A percentile compares a stretch with the other conserved stretches of the same genome.
phyloP scores from a whole-genome alignment of 192 early-diverging fungal species.

The Cetraspora pellucida region DNA sequence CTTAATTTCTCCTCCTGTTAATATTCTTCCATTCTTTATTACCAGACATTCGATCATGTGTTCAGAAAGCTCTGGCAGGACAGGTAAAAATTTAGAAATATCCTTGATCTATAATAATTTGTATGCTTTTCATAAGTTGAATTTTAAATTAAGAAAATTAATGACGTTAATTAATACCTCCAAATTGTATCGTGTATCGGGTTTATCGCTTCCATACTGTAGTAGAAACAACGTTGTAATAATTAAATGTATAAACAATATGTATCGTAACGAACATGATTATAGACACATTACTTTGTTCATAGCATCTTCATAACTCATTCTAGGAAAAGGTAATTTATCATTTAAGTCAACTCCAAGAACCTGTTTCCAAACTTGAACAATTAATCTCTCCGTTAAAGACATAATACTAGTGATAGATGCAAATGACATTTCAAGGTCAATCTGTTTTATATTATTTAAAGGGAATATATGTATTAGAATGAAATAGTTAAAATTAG shows the following conservation, averaged over 20 bases:
- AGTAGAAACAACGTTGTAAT: background rate
- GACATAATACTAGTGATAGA: constrained; percentile 68
- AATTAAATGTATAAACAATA: background rate
- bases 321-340: constrained; percentile 60
- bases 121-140: too few species aligned
- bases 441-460: constrained; percentile 58
- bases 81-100: constrained; percentile 41
- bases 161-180: constrained; percentile 49
- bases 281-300: constrained; percentile 45
- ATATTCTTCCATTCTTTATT: constrained; percentile 45
- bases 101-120: constrained; percentile 36
- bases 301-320: constrained; percentile 87
- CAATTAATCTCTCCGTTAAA: constrained; percentile 74
- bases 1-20: background rate
- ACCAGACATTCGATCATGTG: constrained; percentile 56
- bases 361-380: constrained; percentile 62
- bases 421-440: constrained; percentile 89
- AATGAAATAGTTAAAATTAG: background rate
- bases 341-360: constrained; percentile 54
- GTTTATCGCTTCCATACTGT: constrained; percentile 89
- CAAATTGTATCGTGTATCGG: constrained; percentile 81
- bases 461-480: background rate
- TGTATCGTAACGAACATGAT: background rate
- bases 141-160: too few species aligned
- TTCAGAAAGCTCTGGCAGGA: constrained; percentile 28